These are phyloP conservation scores for Spathaspora sp. DNA, from an alignment of 1,139 yeast species.

Conservation along the genomic window DNA sequence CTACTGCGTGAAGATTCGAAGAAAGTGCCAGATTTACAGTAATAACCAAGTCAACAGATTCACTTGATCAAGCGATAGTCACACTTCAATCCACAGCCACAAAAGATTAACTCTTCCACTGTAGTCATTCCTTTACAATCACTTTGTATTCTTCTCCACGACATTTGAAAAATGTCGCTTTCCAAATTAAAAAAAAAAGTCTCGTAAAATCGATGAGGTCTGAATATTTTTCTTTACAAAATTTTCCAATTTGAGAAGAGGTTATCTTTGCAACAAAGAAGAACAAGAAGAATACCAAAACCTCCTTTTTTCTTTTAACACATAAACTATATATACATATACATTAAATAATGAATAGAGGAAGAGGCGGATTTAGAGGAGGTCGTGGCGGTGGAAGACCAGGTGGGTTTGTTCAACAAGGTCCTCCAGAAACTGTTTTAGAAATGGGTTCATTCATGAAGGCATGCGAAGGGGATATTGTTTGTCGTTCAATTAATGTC, in stretches of 20 bases:
- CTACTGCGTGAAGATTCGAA: no score
- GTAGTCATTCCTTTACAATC: no score
- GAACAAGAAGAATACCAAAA: not conserved
- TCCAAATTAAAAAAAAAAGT: not conserved
- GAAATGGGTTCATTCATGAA: slow-evolving; percentile 95
- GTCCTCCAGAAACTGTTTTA: slow-evolving; percentile 91
- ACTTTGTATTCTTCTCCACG: not conserved
- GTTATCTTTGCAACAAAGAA: not conserved
- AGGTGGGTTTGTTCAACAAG: slow-evolving; percentile 62
- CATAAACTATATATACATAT: not conserved
- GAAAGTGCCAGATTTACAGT: no score
- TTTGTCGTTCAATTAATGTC: slow-evolving; percentile 90
- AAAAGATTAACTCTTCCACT: no score
- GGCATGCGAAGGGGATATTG: slow-evolving; percentile 95
- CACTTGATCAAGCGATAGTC: no score
- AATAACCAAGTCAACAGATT: no score
- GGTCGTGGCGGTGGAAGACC: slow-evolving; percentile 62
- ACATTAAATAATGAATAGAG: slow-evolving; percentile 49
- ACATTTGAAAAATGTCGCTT: not conserved
- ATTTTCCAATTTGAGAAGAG: not conserved
- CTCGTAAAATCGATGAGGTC: not conserved
- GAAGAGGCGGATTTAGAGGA: slow-evolving; percentile 73
- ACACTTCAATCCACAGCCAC: no score
- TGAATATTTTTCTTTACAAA: not conserved
- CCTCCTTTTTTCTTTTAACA: slow-evolving; percentile 1